phyloP scores from a whole-genome alignment of 805 yeast genomes.

The Yarrowia phangngaensis region DNA sequence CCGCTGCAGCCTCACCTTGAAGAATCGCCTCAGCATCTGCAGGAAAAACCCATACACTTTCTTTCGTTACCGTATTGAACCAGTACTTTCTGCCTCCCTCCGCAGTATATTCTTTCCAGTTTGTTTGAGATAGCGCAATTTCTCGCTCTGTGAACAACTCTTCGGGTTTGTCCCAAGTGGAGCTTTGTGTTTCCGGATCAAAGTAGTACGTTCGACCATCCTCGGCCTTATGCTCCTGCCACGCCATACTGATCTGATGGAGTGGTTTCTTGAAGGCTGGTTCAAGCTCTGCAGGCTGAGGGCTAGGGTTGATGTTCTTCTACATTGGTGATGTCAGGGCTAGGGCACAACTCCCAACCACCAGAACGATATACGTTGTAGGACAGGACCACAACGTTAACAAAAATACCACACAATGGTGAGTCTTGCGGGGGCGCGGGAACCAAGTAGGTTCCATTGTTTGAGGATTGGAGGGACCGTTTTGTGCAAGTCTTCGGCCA shows the following conservation, averaged over 20 bases:
- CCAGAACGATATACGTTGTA: no score
- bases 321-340: no score
- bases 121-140: slow-evolving; percentile 49
- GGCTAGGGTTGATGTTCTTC: no score
- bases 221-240: slow-evolving; percentile 64
- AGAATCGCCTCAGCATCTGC: slow-evolving; percentile 42
- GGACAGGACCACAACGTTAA: no score
- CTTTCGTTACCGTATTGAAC: slow-evolving; percentile 58
- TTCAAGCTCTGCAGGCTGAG: no score
- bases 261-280: background rate
- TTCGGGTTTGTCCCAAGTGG: slow-evolving; percentile 80
- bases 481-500: background rate
- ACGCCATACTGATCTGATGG: slow-evolving; percentile 35
- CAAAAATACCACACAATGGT: slow-evolving; percentile 24
- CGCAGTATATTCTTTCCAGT: slow-evolving; percentile 52
- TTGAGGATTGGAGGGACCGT: background rate
- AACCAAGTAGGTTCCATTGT: background rate
- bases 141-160: slow-evolving; percentile 42
- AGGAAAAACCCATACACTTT: slow-evolving; percentile 82
- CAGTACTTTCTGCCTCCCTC: slow-evolving; percentile 64
- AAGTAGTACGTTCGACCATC: slow-evolving; percentile 71
- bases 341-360: no score
- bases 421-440: background rate
- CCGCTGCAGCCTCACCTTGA: slow-evolving; percentile 10
- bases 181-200: slow-evolving; percentile 57